Evolutionary conservation across 305 asterid species (phyloP).

Genomic region (Coffea humblotiana): DNA sequence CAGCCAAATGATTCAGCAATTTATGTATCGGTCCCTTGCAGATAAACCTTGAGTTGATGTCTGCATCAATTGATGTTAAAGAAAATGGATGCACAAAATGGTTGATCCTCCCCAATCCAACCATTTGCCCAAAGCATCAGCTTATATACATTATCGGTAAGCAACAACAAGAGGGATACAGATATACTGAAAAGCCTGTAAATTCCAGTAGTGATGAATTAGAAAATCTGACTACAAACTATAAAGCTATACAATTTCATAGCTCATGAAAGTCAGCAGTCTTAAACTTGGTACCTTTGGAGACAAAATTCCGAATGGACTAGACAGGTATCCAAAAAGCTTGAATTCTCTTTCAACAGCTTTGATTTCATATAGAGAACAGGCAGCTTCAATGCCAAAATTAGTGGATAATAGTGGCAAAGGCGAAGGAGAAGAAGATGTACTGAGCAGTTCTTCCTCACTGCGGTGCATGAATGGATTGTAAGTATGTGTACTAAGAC

Average conservation of each 20-base stretch:
- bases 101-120: conserved; percentile 20
- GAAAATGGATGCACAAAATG: conserved; percentile 35
- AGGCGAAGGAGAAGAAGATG: conserved; percentile 69
- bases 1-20: conserved; percentile 77
- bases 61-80: conserved; percentile 52
- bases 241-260: conserved; percentile 11
- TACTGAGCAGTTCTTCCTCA: conserved; percentile 59
- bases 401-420: conserved; percentile 57
- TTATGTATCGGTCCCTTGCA: conserved; percentile 89
- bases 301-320: conserved; percentile 51
- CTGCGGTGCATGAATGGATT: conserved; percentile 48
- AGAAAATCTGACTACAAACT: conserved; percentile 26
- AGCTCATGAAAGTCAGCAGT: conserved; percentile 16
- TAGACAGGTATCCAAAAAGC: conserved; percentile 84
- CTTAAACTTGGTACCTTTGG: conserved; percentile 58
- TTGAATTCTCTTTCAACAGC: conserved; percentile 53
- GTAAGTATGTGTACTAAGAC: conserved; percentile 11
- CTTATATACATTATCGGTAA: conserved; percentile 12
- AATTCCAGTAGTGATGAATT: conserved; percentile 34
- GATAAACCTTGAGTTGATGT: conserved; percentile 89
- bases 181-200: conserved; percentile 89
- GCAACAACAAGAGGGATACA: conserved; percentile 61
- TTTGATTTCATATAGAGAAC: conserved; percentile 47
- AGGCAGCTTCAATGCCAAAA: conserved; percentile 63
- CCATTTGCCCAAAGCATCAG: conserved; percentile 27